These are phyloP conservation scores for Ceratobasidium sp. DNA, from an alignment of 1,284 basidiomycete genomes.

Conservation along the genomic window DNA sequence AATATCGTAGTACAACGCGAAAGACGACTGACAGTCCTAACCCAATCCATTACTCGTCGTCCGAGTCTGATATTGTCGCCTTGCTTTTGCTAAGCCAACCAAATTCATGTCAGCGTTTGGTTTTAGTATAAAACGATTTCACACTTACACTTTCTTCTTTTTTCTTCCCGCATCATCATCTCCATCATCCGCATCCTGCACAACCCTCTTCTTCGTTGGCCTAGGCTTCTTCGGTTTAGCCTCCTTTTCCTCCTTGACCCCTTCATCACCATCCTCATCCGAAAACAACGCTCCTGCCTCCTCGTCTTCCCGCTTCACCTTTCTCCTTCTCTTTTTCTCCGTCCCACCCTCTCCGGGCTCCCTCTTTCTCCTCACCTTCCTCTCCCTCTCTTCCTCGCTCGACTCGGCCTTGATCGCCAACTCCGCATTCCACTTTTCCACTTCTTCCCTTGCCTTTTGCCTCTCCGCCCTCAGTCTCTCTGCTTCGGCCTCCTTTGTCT, in stretches of 20 bases:
- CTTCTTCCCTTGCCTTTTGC: conserved; percentile 76
- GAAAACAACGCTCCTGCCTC: conserved; percentile 49
- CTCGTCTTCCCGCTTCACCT: conserved; percentile 49
- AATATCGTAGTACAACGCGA: conserved; percentile 38
- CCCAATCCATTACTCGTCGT: conserved; percentile 51
- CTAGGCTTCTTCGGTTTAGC: conserved; percentile 67
- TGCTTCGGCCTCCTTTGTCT: conserved; percentile 55
- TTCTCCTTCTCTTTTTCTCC: conserved; percentile 56
- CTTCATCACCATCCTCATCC: conserved; percentile 32
- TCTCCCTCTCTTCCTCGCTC: conserved; percentile 79
- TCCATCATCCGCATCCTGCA: conserved; percentile 80
- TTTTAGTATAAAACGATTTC: background rate
- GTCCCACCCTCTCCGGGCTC: conserved; percentile 54
- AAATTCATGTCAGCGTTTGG: background rate
- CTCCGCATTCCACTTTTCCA: conserved; percentile 76
- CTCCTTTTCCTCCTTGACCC: conserved; percentile 50
- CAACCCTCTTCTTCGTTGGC: conserved; percentile 73
- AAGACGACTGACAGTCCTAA: conserved; percentile 7
- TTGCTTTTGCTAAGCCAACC: conserved; percentile 42
- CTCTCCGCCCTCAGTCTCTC: conserved; percentile 68
- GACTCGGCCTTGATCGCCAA: conserved; percentile 62
- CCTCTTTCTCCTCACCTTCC: conserved; percentile 67
- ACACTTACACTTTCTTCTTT: conserved; percentile 78
- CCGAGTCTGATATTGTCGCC: conserved; percentile 78
- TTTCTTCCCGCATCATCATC: conserved; percentile 60